Base-by-base conservation (phyloP, 306 rosid genomes). In the Vigna reflexopilosa region DNA sequence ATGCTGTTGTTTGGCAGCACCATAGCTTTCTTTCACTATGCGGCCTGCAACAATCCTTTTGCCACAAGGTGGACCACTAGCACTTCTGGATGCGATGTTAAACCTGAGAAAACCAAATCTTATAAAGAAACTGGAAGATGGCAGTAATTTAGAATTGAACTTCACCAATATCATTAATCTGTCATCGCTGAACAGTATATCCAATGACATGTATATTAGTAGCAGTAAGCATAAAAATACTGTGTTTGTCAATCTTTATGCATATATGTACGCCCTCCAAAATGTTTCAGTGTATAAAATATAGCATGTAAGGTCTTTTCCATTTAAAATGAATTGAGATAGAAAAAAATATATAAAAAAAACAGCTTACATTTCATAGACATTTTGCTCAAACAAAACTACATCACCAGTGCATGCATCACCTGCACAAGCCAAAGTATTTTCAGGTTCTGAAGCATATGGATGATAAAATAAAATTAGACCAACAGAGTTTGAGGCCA, bases 351-450 rank as follows among this genome's bases (percentile, higher is more conserved):
- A 32, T 7, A 36, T 20, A 65, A 82, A 62, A 62, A 42, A 6
- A 57, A 55, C 14, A 52, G 12, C 97, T 89, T 89, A 94, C 97
- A 84, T 92, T 73, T 89, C 95, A 68, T 92, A 91, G 44, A 95
- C 95, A 73, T 92, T 90, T 71, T 92, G 97, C 89, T 94, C 97
- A 71, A 92, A 94, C 88, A 90, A 83, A 75, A 94, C 97, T 82
- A 92, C 84, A 86, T 94, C 98, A 17, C 95, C 92, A 2, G 88
- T 85, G 86, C 98, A 92, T 56, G 98, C 98, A 85, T 94, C 97
- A 57, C 98, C 98, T 94, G 92, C 88, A 87, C 47, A 73, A 62
- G 47, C 47, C 54, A 79, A 67, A 55, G 24, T 26, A 16, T 32
- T 40, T 80, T 16, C 32, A 75, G 75, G 24, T 69, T 84, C 56